Evolutionary conservation across 1,139 yeast species (phyloP).

Genomic region (Protomyces arabidopsidicola): DNA sequence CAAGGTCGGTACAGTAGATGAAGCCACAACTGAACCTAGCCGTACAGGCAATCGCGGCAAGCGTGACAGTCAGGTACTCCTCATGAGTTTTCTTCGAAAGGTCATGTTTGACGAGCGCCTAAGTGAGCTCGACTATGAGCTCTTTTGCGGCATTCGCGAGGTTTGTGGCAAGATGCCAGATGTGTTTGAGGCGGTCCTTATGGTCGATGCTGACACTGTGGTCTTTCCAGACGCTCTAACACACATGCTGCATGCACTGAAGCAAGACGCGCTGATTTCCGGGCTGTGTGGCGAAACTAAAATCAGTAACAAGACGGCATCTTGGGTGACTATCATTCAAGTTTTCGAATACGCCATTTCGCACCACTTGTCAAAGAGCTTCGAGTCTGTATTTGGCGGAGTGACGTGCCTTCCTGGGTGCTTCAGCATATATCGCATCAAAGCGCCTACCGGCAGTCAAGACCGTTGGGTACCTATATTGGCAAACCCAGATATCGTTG

Average conservation of each 20-base stretch:
- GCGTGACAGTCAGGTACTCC: conserved; percentile 45
- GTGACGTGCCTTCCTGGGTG: conserved; percentile 48
- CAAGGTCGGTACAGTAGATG: conserved; percentile 45
- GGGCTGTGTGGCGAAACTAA: conserved; percentile 47
- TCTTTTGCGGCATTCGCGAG: conserved; percentile 44
- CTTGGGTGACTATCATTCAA: conserved; percentile 45
- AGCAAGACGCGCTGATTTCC: conserved; percentile 41
- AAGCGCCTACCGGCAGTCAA: conserved; percentile 44
- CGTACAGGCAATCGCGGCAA: conserved; percentile 47
- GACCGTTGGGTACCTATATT: conserved; percentile 96
- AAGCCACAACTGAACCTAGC: conserved; percentile 34
- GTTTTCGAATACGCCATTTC: conserved; percentile 47
- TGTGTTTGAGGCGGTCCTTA: conserved; percentile 43
- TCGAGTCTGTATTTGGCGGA: conserved; percentile 44
- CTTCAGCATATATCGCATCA: conserved; percentile 43
- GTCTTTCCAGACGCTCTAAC: conserved; percentile 42
- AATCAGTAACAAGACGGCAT: conserved; percentile 41
- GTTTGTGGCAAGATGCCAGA: conserved; percentile 46
- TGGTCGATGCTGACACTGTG: conserved; percentile 47
- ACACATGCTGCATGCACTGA: conserved; percentile 41
- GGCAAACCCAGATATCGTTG: conserved; percentile 95
- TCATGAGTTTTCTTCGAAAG: conserved; percentile 44
- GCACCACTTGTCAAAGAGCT: conserved; percentile 45
- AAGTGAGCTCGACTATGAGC: conserved; percentile 45
- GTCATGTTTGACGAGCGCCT: conserved; percentile 44